A percentile compares a stretch with the other conserved stretches of the same genome.
Conservation (phyloP, 1,284 basidiomycete species). For the Apiotrichum akiyoshidainum region DNA sequence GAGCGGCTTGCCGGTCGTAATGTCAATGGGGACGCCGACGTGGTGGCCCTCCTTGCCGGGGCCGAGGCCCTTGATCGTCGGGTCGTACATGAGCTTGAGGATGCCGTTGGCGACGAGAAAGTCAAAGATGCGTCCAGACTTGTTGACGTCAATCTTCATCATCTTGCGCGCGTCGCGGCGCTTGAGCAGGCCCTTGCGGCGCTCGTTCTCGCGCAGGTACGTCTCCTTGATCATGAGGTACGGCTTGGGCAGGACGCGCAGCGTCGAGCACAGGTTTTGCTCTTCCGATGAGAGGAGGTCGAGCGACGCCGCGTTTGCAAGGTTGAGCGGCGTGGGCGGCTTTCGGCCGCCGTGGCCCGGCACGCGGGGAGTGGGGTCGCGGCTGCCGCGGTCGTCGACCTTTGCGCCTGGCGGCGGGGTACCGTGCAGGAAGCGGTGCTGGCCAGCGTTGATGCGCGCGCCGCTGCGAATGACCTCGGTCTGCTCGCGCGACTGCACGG, state of each 20-base stretch:
- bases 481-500: constrained; percentile 35
- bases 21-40: constrained; percentile 20
- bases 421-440: constrained; percentile 45
- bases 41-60: constrained; percentile 30
- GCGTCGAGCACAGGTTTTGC: constrained; percentile 77
- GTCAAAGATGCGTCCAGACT: constrained; percentile 84
- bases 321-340: constrained; percentile 63
- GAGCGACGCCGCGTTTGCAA: constrained; percentile 78
- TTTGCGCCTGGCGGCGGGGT: constrained; percentile 18
- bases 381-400: constrained; percentile 29
- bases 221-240: constrained; percentile 91
- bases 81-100: constrained; percentile 43
- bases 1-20: constrained; percentile 14
- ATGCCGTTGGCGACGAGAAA: constrained; percentile 58
- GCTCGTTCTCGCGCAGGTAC: constrained; percentile 82
- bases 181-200: constrained; percentile 78
- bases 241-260: constrained; percentile 85
- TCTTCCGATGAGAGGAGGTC: constrained; percentile 83
- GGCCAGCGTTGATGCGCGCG: constrained; percentile 43
- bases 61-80: constrained; percentile 30
- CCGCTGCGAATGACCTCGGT: constrained; percentile 37
- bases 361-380: constrained; percentile 35
- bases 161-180: constrained; percentile 77
- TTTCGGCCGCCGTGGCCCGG: constrained; percentile 29
- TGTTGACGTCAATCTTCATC: constrained; percentile 88